Percentiles rank a stretch among this genome's conserved stretches.
phyloP scores from a whole-genome alignment of 805 yeast species.

The Sungouiella thailandica region DNA sequence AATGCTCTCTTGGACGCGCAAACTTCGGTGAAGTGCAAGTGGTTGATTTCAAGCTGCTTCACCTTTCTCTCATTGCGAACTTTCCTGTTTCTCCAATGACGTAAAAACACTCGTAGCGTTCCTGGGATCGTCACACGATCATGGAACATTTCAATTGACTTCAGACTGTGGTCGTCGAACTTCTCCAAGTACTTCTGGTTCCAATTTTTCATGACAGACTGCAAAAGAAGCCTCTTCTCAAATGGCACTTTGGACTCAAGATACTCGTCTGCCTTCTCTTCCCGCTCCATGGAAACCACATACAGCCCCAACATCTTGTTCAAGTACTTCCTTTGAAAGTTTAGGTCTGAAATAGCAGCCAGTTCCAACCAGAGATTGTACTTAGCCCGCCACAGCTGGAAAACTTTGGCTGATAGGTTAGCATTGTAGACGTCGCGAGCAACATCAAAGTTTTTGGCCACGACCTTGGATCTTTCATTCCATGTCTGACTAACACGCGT shows the following conservation, averaged over 20 bases:
- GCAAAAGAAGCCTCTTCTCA: slow-evolving; percentile 1
- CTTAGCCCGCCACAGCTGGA: not conserved
- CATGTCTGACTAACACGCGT: too few relatives aligned
- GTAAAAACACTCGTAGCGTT: slow-evolving; percentile 1
- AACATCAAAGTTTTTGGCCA: too few relatives aligned
- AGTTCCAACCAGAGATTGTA: slow-evolving; percentile 1
- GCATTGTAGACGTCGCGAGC: too few relatives aligned
- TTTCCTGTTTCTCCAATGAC: slow-evolving; percentile 4
- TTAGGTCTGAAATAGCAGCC: slow-evolving; percentile 14
- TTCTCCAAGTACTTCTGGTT: slow-evolving; percentile 12
- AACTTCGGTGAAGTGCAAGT: slow-evolving; percentile 3
- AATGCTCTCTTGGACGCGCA: not conserved
- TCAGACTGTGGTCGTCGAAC: slow-evolving; percentile 17
- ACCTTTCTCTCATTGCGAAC: too few relatives aligned
- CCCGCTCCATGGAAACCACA: not conserved
- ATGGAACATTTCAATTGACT: slow-evolving; percentile 17
- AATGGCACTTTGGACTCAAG: not conserved
- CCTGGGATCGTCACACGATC: slow-evolving; percentile 5
- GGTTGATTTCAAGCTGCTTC: too few relatives aligned
- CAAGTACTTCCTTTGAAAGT: slow-evolving; percentile 18
- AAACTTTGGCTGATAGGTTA: too few relatives aligned
- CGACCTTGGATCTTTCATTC: too few relatives aligned
- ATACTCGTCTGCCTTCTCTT: not conserved
- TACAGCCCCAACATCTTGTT: slow-evolving; percentile 2
- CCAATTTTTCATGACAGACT: slow-evolving; percentile 18